Conservation (phyloP, 1,284 basidiomycete species). For the Trichosporon faecale region DNA sequence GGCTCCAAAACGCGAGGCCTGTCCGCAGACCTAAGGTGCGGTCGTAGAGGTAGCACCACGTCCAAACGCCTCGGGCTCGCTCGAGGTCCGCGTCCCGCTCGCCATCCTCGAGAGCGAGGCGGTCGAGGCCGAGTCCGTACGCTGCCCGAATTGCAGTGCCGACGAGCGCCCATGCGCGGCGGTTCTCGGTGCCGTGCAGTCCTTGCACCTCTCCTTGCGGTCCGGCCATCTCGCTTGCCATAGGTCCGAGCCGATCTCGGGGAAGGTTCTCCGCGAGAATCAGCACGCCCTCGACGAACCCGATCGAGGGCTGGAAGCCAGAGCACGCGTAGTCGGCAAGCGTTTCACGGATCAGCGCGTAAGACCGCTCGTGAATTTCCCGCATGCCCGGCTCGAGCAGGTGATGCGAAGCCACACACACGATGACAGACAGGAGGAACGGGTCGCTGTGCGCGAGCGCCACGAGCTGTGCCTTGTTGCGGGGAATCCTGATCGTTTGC, state of each 20-base stretch:
- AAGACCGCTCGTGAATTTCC: slow-evolving; percentile 40
- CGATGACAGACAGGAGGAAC: slow-evolving; percentile 48
- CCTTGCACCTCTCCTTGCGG: slow-evolving; percentile 32
- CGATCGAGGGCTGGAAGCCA: slow-evolving; percentile 48
- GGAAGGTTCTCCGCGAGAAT: slow-evolving; percentile 50
- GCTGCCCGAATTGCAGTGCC: slow-evolving; percentile 51
- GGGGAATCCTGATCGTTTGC: slow-evolving; percentile 49
- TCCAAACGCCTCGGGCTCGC: slow-evolving; percentile 52
- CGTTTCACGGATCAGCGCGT: slow-evolving; percentile 42
- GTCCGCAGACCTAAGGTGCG: slow-evolving; percentile 51
- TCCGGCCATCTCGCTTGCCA: slow-evolving; percentile 25
- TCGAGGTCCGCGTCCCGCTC: slow-evolving; percentile 43
- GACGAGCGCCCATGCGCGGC: slow-evolving; percentile 51
- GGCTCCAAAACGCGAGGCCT: slow-evolving; percentile 53
- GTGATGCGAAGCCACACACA: slow-evolving; percentile 50
- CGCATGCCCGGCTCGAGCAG: slow-evolving; percentile 34
- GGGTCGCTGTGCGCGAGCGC: slow-evolving; percentile 44
- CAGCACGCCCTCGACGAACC: slow-evolving; percentile 52
- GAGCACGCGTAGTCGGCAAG: slow-evolving; percentile 46
- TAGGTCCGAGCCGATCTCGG: slow-evolving; percentile 24
- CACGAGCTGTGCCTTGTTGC: slow-evolving; percentile 42
- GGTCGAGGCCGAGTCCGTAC: slow-evolving; percentile 48
- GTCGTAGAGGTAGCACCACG: slow-evolving; percentile 54
- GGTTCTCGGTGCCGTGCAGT: slow-evolving; percentile 48
- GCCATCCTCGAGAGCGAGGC: slow-evolving; percentile 44